Base-by-base conservation (phyloP, 306 rosid genomes). In the Malus domestica region DNA sequence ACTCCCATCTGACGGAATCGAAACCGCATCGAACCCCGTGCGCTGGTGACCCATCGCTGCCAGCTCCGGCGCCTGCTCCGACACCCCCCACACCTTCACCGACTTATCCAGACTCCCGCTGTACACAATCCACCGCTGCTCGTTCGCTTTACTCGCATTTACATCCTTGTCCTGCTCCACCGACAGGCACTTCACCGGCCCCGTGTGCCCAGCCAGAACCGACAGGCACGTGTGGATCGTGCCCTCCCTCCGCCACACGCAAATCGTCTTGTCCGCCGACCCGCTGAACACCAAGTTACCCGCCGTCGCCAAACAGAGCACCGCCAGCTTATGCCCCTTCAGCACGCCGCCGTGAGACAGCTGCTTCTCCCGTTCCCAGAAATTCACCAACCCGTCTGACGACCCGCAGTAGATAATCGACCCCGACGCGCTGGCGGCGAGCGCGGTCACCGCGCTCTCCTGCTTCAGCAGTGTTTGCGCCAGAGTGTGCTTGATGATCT, bases 91-190 rank as follows among this genome's bases (percentile, higher is more conserved):
- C 1, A 96, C 98, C 83, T 92, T 96, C 6, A 92, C 99, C 0
- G 98, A 92, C 77, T 91, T 92, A 68, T 96, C 99, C 51, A 96
- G 88, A 75, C 99, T 96, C 18, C 99, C 99, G 73, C 97, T 92
- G 59, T 96, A 96, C 75, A 91, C 71, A 5, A 86, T 55, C 97
- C 93, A 96, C 68, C 92, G 83, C 15, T 30, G 75, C 9, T 85
- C 89, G 0, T 78, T 75, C 5, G 14, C 67, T 2, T 51, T 54
- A 3, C 59, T 55, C 33, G 80, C 2, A 1, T 62, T 60, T n/a
- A 77, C 3, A 0, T 85, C 87, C 15, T 57, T 78, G 19, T 89
- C 96, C 58, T 76, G 74, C 80, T 88, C 93, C 38, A 88, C 93
- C 2, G 98, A 93, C 64, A 96, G 74, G 71, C 99, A 96, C 70